phyloP scores from a whole-genome alignment of 2,329 filamentous ascomycete species.

The Neofusicoccum laricinum region DNA sequence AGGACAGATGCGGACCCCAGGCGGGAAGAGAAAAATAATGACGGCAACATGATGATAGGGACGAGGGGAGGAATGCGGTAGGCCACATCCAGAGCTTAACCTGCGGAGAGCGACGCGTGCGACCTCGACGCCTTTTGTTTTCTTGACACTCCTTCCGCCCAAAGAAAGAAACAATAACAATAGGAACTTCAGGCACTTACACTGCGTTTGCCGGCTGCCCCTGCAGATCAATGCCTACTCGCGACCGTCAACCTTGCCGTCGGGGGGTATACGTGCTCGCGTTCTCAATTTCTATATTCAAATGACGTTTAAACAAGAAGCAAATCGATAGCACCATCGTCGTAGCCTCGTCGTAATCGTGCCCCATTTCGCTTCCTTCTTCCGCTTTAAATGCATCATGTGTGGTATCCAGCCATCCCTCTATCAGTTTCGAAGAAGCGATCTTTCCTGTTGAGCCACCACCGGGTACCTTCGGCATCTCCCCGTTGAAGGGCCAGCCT shows the following conservation, averaged over 20 bases:
- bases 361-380: background rate
- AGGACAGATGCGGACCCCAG: background rate
- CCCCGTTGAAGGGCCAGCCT: background rate
- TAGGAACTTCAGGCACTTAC: background rate
- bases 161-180: background rate
- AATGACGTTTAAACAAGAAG: constrained; percentile 7
- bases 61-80: background rate
- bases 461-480: background rate
- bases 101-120: background rate
- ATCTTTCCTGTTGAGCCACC: constrained; percentile 4
- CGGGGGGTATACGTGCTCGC: constrained; percentile 5
- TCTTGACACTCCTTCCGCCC: background rate
- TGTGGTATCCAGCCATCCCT: background rate
- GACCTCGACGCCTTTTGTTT: background rate
- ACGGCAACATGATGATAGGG: constrained; percentile 4
- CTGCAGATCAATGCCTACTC: background rate
- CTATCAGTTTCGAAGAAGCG: background rate
- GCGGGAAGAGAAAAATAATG: constrained; percentile 1
- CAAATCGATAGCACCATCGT: background rate
- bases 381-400: background rate
- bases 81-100: background rate
- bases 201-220: background rate
- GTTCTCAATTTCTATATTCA: constrained; percentile 13
- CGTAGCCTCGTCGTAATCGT: constrained; percentile 1
- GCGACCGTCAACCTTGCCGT: background rate